Base-by-base conservation (phyloP, 1,139 yeast genomes). In the Debaryomyces udenii region DNA sequence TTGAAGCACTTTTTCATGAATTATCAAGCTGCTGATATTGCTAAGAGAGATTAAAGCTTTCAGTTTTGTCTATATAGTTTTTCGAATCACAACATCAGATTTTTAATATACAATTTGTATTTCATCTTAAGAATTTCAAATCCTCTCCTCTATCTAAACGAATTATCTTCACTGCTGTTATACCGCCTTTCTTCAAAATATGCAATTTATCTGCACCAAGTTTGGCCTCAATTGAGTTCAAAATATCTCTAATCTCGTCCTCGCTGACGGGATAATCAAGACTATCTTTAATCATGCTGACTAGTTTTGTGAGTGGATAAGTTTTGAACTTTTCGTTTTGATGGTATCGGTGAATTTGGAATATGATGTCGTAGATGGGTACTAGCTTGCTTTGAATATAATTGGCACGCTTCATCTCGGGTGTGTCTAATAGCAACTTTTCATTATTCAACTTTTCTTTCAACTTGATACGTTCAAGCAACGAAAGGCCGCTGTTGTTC, bases 11-110 rank as follows among this genome's bases (percentile, higher is more conserved):
- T 83, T 68, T 93, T 89, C 65, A 86, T 88, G 89, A 96, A 93
- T 62, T 88, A 83, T 52, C 84, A 83, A 53, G 88, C 98, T 37
- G 89, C 96, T 46, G 97, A 93, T 61, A 93, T 93, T 63, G 96
- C 98, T 17, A 47, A 64, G 39, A 74, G 80, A 57, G 68, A 65
- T 37, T 46, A 38, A 33, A 22, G 9, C 9, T 13, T 27, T 17
- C 22, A 13, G 7, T 7, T 32, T 13, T 11, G 17, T 27, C 22
- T 15, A 22, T 27, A 41, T 35, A 34, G 38, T 26, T 31, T 24
- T 42, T 30, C 23, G 11, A 15, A 28, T 37, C 36, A 24, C 22
- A 23, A 29, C 35, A 11, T 23, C 15, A 32, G 26, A 17, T 31
- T 31, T 26, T 38, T 31, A 34, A 42, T 42, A 42, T 41, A 37